phyloP scores from a whole-genome alignment of 1,139 yeast species.

The Magnusiomyces paraingens region DNA sequence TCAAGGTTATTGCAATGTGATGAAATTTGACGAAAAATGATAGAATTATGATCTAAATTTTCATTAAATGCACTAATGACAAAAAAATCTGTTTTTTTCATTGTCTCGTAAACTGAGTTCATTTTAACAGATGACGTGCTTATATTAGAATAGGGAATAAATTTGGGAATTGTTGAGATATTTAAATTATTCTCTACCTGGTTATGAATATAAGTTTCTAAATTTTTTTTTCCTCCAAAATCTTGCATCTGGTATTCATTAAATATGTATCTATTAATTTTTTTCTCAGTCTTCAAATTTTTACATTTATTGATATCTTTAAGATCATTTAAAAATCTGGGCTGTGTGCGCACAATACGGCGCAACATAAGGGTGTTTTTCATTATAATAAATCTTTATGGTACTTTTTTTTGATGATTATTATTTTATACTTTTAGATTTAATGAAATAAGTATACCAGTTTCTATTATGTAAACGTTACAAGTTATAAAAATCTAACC shows the following conservation, averaged over 20 bases:
- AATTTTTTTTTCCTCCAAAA: neutral
- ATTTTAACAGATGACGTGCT: slow-evolving; percentile 5
- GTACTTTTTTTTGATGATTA: too few species aligned
- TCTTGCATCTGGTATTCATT: neutral
- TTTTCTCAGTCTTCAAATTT: neutral
- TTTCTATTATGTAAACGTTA: too few species aligned
- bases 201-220: neutral
- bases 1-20: slow-evolving; percentile 3
- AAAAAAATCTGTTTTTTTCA: slow-evolving; percentile 8
- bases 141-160: slow-evolving; percentile 11
- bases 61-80: slow-evolving; percentile 7
- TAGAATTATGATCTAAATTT: neutral
- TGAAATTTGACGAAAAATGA: slow-evolving; percentile 1
- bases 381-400: too few species aligned
- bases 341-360: too few species aligned
- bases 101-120: slow-evolving; percentile 8
- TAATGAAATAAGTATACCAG: too few species aligned
- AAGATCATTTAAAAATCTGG: too few species aligned
- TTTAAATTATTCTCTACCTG: neutral
- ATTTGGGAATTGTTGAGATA: neutral
- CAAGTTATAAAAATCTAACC: too few species aligned
- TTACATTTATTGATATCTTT: too few species aligned
- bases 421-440: too few species aligned
- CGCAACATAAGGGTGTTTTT: too few species aligned
- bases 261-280: neutral